A percentile compares a stretch with the other conserved stretches of the same genome.
These are phyloP conservation scores for Aspergillus haitiensis DNA, from an alignment of 495 filamentous ascomycete genomes.

Conservation along the genomic window DNA sequence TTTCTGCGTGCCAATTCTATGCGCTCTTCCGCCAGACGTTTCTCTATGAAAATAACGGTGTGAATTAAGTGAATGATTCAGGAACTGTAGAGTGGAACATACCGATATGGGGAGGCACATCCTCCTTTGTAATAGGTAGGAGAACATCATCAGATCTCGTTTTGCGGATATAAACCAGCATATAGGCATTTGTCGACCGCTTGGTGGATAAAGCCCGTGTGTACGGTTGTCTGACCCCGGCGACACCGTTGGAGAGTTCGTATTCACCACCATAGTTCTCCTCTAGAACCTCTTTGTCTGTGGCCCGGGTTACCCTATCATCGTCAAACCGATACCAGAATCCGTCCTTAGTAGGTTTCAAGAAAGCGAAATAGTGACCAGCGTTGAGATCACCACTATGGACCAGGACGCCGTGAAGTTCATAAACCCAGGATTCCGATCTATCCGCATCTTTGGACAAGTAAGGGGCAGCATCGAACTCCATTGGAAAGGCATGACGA, in stretches of 20 bases:
- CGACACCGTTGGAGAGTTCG: slow-evolving; percentile 57
- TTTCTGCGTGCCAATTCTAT: slow-evolving; percentile 66
- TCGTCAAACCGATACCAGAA: slow-evolving; percentile 98
- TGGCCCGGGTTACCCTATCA: slow-evolving; percentile 90
- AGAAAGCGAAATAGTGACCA: slow-evolving; percentile 98
- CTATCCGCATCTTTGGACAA: slow-evolving; percentile 83
- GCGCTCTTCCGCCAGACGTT: slow-evolving; percentile 76
- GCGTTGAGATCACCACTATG: slow-evolving; percentile 96
- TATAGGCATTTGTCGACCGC: slow-evolving; percentile 84
- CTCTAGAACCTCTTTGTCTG: slow-evolving; percentile 86
- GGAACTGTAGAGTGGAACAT: slow-evolving; percentile 29
- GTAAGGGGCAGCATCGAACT: slow-evolving; percentile 86
- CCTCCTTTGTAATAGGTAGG: slow-evolving; percentile 66
- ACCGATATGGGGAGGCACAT: slow-evolving; percentile 83
- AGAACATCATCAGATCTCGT: slow-evolving; percentile 77
- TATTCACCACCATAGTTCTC: slow-evolving; percentile 97
- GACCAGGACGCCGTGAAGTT: slow-evolving; percentile 92
- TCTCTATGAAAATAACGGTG: slow-evolving; percentile 53
- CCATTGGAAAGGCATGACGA: slow-evolving; percentile 93
- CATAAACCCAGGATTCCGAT: slow-evolving; percentile 85
- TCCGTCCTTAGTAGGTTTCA: slow-evolving; percentile 89
- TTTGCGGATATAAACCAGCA: slow-evolving; percentile 97
- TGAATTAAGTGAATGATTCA: slow-evolving; percentile 7
- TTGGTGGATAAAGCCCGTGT: slow-evolving; percentile 66
- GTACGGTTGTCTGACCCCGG: slow-evolving; percentile 63